Base-by-base conservation (phyloP, 768 basidiomycete genomes). In the Peribolospora baueri region DNA sequence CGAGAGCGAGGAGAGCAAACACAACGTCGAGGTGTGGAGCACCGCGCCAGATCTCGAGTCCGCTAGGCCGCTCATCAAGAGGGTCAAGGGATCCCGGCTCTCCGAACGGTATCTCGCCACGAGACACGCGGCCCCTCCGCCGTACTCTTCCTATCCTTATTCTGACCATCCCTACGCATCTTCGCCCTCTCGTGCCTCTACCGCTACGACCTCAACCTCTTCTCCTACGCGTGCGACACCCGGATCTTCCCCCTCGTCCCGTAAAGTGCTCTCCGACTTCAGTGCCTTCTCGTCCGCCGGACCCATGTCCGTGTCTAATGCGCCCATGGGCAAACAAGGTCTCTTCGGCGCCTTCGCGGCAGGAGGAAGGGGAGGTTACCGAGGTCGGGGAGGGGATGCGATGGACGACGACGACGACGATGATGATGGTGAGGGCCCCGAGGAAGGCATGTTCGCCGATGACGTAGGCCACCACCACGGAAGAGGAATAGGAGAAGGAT, bases 191-290 rank as follows among this genome's bases (percentile, higher is more conserved):
- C 48, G 55, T 63, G 13, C 57, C 62, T 6, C 64, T 65, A 1
- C 62, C 69, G 9, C 59, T 4, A 11, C 54, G 47, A 46, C 56
- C n/a, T 55, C 46, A 54, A 50, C 46, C 49, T 52, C n/a, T 47
- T 51, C 47, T 54, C 57, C 54, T 57, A 54, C 9, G 40, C 50
- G 5, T 55, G 59, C 42, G 55, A 61, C 13, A 54, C 58, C 3
- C 61, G 62, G 38, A 45, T 42, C 58, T 39, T 10, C 48, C 4
- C 1, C 51, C 43, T 3, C 57, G 42, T 43, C 56, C 13, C 80
- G 87, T 62, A 86, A 82, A 64, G 83, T 93, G 25, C 79, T 93
- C 43, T 78, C 78, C 42, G 84, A 90, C 63, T 90, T 88, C 65
- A 82, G 83, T 42, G 72, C 85, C 3, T 90, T 90, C 62, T 80